These are phyloP conservation scores for Acidomyces sp. DNA, from an alignment of 495 filamentous ascomycete species.

Conservation along the genomic window DNA sequence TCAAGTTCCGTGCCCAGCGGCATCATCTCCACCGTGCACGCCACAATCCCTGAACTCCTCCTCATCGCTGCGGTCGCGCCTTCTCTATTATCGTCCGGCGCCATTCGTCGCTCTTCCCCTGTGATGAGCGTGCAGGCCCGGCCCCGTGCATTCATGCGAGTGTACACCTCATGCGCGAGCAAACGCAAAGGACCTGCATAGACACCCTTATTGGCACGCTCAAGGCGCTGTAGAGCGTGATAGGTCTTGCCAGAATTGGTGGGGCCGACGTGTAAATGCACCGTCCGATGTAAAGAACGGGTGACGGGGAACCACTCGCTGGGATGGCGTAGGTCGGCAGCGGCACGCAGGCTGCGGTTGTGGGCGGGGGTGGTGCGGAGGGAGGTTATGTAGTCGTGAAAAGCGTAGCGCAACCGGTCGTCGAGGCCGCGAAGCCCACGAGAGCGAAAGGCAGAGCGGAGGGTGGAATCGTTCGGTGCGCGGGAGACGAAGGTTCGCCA, in stretches of 20 bases:
- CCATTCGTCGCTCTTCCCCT: constrained; percentile 68
- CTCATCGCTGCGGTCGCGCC: constrained; percentile 31
- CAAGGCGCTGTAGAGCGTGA: constrained; percentile 76
- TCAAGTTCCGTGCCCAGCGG: constrained; percentile 57
- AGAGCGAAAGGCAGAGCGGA: not conserved
- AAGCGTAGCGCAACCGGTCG: constrained; percentile 44
- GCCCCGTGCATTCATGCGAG: constrained; percentile 63
- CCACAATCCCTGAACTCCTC: too few species aligned
- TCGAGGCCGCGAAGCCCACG: constrained; percentile 13
- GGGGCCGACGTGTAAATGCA: constrained; percentile 90
- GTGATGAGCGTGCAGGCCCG: constrained; percentile 69
- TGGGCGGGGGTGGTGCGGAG: constrained; percentile 37
- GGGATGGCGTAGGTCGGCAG: constrained; percentile 73
- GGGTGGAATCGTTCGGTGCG: too few species aligned
- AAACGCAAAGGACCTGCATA: constrained; percentile 87
- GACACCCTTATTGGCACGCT: constrained; percentile 59
- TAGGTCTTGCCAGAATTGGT: constrained; percentile 99
- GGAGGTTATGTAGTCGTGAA: constrained; percentile 40
- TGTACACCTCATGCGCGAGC: constrained; percentile 85
- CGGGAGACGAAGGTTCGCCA: too few species aligned
- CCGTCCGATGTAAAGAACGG: constrained; percentile 59
- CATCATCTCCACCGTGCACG: constrained; percentile 96
- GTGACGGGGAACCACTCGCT: constrained; percentile 83
- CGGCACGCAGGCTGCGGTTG: constrained; percentile 43
- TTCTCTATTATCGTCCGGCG: constrained; percentile 29